Evolutionary conservation across 2,329 filamentous ascomycete species (phyloP).

Genomic region (Ceratocystis smalleyi): DNA sequence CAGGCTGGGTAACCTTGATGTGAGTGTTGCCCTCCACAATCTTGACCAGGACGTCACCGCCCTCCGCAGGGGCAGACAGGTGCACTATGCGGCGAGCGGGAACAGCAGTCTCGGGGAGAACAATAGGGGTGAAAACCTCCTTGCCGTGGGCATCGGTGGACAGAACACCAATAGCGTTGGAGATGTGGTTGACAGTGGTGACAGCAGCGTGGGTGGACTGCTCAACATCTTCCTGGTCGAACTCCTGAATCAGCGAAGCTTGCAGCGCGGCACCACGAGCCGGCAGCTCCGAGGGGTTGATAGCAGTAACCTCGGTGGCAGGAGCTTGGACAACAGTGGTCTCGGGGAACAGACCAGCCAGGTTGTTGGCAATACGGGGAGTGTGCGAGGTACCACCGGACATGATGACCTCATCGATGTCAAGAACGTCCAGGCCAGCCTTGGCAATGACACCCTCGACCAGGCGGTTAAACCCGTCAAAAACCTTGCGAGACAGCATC

Average conservation of each 20-base stretch:
- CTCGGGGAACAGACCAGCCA: slow-evolving; percentile 66
- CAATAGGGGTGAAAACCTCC: slow-evolving; percentile 63
- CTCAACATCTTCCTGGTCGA: slow-evolving; percentile 83
- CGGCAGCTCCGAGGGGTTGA: slow-evolving; percentile 86
- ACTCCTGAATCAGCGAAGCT: slow-evolving; percentile 85
- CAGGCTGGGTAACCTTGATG: slow-evolving; percentile 84
- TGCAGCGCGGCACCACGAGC: slow-evolving; percentile 89
- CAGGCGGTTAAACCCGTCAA: slow-evolving; percentile 73
- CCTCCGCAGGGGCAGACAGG: slow-evolving; percentile 58
- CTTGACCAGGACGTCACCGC: slow-evolving; percentile 77
- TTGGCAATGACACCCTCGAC: slow-evolving; percentile 79
- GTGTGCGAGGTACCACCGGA: slow-evolving; percentile 86
- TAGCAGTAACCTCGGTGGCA: slow-evolving; percentile 56
- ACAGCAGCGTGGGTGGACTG: slow-evolving; percentile 93
- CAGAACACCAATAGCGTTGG: slow-evolving; percentile 76
- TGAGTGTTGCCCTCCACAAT: slow-evolving; percentile 77
- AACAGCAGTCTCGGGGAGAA: slow-evolving; percentile 74
- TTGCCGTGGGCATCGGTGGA: slow-evolving; percentile 42
- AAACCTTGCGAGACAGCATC: slow-evolving; percentile 70
- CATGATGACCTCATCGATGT: slow-evolving; percentile 88
- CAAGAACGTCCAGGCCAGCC: slow-evolving; percentile 77
- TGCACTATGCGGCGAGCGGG: slow-evolving; percentile 75
- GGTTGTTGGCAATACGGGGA: slow-evolving; percentile 73
- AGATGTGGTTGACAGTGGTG: slow-evolving; percentile 81
- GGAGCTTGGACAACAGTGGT: slow-evolving; percentile 67